Conservation (phyloP, 2,329 filamentous ascomycete species). For the Colletotrichum brevisporum region DNA sequence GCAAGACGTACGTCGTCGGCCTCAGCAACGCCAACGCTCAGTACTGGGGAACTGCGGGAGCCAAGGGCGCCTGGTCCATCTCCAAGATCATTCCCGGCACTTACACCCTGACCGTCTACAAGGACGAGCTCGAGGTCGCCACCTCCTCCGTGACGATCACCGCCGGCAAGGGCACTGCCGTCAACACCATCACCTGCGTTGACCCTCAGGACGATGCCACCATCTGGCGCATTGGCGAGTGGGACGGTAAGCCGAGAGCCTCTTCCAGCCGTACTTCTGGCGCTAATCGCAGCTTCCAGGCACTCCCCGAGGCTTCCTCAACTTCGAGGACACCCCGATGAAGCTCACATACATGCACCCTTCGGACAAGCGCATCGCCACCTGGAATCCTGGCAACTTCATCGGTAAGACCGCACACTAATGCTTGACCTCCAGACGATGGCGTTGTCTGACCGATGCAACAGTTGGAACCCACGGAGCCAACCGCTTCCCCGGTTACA, state of each 20-base stretch:
- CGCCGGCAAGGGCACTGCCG: conserved; percentile 47
- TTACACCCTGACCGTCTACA: conserved; percentile 52
- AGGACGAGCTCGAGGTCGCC: conserved; percentile 51
- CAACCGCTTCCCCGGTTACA: conserved; percentile 56
- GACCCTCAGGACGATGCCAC: conserved; percentile 50
- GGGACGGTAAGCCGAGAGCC: conserved; percentile 40
- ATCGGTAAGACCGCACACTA: conserved; percentile 38
- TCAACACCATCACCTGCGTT: conserved; percentile 48
- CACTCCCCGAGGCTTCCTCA: conserved; percentile 51
- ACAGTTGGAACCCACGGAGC: conserved; percentile 50
- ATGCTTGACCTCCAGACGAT: background rate
- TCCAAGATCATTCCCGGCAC: conserved; percentile 50
- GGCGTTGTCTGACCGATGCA: background rate
- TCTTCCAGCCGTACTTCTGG: background rate
- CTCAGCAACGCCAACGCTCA: conserved; percentile 52
- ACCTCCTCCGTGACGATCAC: conserved; percentile 46
- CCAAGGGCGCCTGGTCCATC: conserved; percentile 48
- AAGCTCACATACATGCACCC: conserved; percentile 60
- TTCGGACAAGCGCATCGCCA: conserved; percentile 49
- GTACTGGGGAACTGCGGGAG: conserved; percentile 51
- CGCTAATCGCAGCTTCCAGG: conserved; percentile 35
- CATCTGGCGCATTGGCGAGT: conserved; percentile 54
- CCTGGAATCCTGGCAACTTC: conserved; percentile 51
- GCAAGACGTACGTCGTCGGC: conserved; percentile 55
- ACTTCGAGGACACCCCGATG: conserved; percentile 54